Evolutionary conservation across 139 green algal species (phyloP).

Genomic region (Ettlia oleoabundans): DNA sequence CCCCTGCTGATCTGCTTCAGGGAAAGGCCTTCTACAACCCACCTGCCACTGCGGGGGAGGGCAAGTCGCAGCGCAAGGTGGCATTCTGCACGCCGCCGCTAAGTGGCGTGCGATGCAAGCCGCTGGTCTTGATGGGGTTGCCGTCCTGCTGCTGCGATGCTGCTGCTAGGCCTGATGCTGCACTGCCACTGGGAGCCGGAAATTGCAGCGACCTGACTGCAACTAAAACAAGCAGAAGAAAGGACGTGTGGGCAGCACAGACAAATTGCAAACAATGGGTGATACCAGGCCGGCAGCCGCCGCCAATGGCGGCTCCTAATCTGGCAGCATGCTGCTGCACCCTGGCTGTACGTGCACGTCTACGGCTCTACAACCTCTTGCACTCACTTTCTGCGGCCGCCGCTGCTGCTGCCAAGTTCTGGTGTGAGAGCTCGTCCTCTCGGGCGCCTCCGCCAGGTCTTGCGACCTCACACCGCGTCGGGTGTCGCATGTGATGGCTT

Average conservation of each 20-base stretch:
- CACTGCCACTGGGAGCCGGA: background rate
- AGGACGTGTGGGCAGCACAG: background rate
- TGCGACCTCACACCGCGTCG: slow-evolving; percentile 25
- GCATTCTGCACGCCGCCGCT: slow-evolving; percentile 89
- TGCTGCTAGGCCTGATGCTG: background rate
- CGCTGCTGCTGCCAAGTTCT: slow-evolving; percentile 6
- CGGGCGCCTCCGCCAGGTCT: slow-evolving; percentile 3
- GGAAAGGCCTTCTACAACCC: no score
- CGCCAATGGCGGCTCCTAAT: background rate
- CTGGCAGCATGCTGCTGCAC: no score
- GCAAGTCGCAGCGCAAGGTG: slow-evolving; percentile 86
- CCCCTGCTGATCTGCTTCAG: no score
- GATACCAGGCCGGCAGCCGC: background rate
- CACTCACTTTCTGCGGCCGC: slow-evolving; percentile 1
- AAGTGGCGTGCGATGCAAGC: slow-evolving; percentile 76
- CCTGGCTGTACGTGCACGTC: no score
- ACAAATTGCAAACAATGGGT: no score
- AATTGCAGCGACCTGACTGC: slow-evolving; percentile 39
- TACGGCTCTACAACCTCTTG: background rate
- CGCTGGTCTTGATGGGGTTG: slow-evolving; percentile 54
- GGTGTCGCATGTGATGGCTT: background rate
- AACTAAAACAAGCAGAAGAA: background rate
- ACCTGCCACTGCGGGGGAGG: slow-evolving; percentile 78
- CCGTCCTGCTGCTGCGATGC: slow-evolving; percentile 7
- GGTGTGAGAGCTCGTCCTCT: slow-evolving; percentile 20